A percentile compares a stretch with the other conserved stretches of the same genome.
phyloP scores from a whole-genome alignment of 169 alveolate genomes.

The Blepharisma undulans region DNA sequence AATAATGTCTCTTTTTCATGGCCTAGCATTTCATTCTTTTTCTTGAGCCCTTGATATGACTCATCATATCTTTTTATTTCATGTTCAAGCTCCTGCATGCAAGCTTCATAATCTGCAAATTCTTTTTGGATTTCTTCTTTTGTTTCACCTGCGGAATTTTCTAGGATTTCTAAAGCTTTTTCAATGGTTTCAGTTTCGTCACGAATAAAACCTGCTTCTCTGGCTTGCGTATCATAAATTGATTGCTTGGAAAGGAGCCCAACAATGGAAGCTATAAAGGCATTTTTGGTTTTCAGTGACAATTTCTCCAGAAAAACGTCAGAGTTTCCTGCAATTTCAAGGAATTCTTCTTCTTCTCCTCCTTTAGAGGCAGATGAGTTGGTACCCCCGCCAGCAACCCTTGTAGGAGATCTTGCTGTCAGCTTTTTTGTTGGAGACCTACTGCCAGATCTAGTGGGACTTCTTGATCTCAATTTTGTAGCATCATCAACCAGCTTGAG shows the following conservation, averaged over 20 bases:
- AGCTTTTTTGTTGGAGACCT: neutral
- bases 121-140: neutral
- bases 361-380: neutral
- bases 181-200: neutral
- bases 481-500: slow-evolving; percentile 8
- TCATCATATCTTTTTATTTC: neutral
- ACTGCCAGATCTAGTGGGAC: neutral
- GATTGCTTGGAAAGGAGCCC: neutral
- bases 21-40: neutral
- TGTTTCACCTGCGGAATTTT: neutral
- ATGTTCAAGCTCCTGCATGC: neutral
- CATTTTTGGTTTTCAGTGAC: neutral
- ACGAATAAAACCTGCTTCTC: neutral
- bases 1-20: neutral
- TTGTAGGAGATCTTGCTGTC: neutral
- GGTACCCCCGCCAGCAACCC: neutral
- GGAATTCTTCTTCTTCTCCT: neutral
- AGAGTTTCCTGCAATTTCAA: neutral
- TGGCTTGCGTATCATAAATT: neutral
- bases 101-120: neutral
- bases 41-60: neutral
- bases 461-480: neutral
- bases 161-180: neutral
- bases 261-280: neutral
- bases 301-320: neutral